phyloP scores from a whole-genome alignment of 2,329 filamentous ascomycete genomes.

The Trichoderma cornu-damae region DNA sequence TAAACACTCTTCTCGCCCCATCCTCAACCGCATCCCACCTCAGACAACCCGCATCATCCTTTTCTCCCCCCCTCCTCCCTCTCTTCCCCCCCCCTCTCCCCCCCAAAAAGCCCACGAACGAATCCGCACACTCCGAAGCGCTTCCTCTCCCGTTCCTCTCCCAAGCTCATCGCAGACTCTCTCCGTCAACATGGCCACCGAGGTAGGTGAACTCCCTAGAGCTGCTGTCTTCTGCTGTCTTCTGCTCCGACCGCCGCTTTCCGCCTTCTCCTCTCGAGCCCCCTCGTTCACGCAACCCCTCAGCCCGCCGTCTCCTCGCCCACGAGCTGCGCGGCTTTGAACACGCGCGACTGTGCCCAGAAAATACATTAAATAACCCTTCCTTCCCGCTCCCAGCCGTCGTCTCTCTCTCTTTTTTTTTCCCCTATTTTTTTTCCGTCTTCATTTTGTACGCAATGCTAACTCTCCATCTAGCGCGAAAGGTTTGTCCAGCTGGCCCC shows the following conservation, averaged over 20 bases:
- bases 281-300: constrained; percentile 26
- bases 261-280: constrained; percentile 23
- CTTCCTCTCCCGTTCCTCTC: constrained; percentile 10
- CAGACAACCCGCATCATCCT: constrained; percentile 26
- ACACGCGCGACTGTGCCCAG: neutral
- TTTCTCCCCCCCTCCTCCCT: constrained; percentile 19
- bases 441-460: constrained; percentile 27
- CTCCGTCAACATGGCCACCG: constrained; percentile 31
- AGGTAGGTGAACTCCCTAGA: constrained; percentile 28
- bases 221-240: constrained; percentile 15
- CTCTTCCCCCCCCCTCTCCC: too few relatives aligned
- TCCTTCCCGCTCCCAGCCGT: constrained; percentile 5
- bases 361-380: neutral
- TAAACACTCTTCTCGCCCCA: constrained; percentile 29
- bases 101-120: constrained; percentile 19
- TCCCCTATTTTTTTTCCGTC: constrained; percentile 2
- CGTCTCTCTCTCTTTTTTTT: too few relatives aligned
- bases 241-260: constrained; percentile 22
- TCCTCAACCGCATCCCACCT: constrained; percentile 24
- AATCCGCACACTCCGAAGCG: constrained; percentile 16
- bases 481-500: constrained; percentile 47
- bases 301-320: constrained; percentile 22
- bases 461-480: constrained; percentile 55
- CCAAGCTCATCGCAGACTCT: constrained; percentile 6
- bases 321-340: constrained; percentile 14